These are phyloP conservation scores for Ceratopteris richardii DNA, from an alignment of 75 land plant species.

Conservation along the genomic window DNA sequence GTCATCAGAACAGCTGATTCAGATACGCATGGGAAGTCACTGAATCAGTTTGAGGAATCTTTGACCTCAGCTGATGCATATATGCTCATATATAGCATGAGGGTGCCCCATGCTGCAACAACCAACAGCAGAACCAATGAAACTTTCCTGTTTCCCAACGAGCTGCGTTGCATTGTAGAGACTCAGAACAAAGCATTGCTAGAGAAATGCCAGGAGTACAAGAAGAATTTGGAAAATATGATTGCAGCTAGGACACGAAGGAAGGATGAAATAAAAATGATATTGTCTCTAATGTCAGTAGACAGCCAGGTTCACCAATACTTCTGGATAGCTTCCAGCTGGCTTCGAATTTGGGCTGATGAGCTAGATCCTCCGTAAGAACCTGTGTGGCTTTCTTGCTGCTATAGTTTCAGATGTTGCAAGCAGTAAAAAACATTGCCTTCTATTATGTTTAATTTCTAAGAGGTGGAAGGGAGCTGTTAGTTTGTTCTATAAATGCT, in stretches of 20 bases:
- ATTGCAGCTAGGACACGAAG: constrained; percentile 43
- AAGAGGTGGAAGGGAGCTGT: too few relatives aligned
- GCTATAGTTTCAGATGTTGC: neutral
- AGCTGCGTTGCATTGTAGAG: constrained; percentile 50
- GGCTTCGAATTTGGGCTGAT: constrained; percentile 97
- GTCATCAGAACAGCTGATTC: constrained; percentile 1
- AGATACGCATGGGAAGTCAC: constrained; percentile 7
- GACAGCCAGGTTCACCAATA: constrained; percentile 37
- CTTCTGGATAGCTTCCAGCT: constrained; percentile 85
- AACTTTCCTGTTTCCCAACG: constrained; percentile 39
- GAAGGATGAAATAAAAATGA: constrained; percentile 58
- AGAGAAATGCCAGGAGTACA: constrained; percentile 51
- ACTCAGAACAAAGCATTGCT: constrained; percentile 39
- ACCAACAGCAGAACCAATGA: constrained; percentile 5
- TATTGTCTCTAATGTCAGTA: constrained; percentile 73
- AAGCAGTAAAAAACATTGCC: neutral
- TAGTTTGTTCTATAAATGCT: too few relatives aligned
- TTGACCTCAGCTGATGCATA: constrained; percentile 88
- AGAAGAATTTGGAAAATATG: constrained; percentile 34
- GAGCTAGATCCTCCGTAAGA: constrained; percentile 61
- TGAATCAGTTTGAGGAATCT: neutral
- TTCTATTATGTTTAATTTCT: too few relatives aligned
- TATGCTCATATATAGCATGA: constrained; percentile 74
- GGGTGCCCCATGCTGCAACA: constrained; percentile 2
- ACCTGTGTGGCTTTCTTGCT: neutral